These are phyloP conservation scores for Effrenium voratum DNA, from an alignment of 73 alveolate species.

Conservation along the genomic window DNA sequence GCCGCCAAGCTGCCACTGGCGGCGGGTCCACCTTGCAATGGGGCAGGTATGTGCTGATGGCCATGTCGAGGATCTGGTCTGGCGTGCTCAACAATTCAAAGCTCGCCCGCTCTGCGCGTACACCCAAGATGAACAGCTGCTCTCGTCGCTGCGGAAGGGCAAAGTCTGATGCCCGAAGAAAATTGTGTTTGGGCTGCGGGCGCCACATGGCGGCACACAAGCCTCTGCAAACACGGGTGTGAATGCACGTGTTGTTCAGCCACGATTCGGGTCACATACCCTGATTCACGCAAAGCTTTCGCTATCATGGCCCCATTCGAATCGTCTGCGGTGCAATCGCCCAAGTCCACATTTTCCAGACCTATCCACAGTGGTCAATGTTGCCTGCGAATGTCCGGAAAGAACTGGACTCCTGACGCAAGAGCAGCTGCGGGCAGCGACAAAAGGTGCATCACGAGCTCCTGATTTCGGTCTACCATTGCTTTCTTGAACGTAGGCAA, in stretches of 20 bases:
- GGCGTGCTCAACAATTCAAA: neutral
- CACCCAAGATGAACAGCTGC: neutral
- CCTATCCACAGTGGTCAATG: neutral
- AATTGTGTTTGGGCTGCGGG: neutral
- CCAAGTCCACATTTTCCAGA: neutral
- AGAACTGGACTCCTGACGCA: neutral
- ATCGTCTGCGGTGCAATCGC: neutral
- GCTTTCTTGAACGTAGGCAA: neutral
- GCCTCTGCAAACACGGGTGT: neutral
- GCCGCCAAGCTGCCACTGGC: neutral
- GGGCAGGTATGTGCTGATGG: neutral
- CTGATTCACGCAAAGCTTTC: neutral
- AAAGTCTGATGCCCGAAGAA: neutral
- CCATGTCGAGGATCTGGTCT: neutral
- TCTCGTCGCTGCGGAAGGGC: neutral
- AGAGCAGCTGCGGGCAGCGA: neutral
- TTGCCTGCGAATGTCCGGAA: slow-evolving; percentile 9
- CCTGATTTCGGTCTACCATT: neutral
- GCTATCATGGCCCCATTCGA: neutral
- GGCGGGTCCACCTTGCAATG: neutral
- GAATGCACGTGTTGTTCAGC: neutral
- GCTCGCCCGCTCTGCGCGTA: neutral
- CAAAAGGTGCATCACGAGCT: neutral
- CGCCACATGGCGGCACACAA: neutral
- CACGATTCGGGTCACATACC: neutral